Evolutionary conservation across 768 basidiomycete genomes (phyloP).

Genomic region (Crepidotus variabilis): DNA sequence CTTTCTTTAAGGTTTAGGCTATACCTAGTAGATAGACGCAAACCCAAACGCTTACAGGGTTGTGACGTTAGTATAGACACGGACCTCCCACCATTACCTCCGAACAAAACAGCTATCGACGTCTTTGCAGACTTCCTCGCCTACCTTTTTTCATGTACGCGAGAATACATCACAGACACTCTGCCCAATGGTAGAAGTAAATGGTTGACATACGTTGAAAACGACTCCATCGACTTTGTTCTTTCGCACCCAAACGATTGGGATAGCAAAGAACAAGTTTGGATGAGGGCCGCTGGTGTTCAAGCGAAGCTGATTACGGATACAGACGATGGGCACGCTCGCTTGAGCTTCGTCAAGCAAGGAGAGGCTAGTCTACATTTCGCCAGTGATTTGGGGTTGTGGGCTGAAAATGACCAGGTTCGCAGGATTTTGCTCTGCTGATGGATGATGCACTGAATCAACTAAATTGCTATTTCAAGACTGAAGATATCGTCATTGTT

Average conservation of each 20-base stretch:
- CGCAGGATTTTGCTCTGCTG: background rate
- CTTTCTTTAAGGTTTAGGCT: too few species aligned
- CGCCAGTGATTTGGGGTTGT: slow-evolving; percentile 42
- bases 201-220: background rate
- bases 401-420: slow-evolving; percentile 22
- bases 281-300: slow-evolving; percentile 48
- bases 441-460: background rate
- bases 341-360: slow-evolving; percentile 51
- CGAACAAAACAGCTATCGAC: too few species aligned
- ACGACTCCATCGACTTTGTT: slow-evolving; percentile 42
- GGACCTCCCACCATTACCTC: too few species aligned
- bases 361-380: slow-evolving; percentile 58
- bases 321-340: slow-evolving; percentile 28
- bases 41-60: too few species aligned
- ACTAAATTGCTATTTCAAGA: slow-evolving; percentile 29
- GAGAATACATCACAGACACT: too few species aligned
- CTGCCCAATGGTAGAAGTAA: too few species aligned
- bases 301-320: slow-evolving; percentile 46
- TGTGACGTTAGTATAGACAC: too few species aligned
- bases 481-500: slow-evolving; percentile 43
- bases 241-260: slow-evolving; percentile 61
- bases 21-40: too few species aligned
- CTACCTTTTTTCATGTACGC: too few species aligned
- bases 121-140: too few species aligned
- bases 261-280: slow-evolving; percentile 50